phyloP scores from a whole-genome alignment of 2,329 filamentous ascomycete species.

The Penicillium sp. region DNA sequence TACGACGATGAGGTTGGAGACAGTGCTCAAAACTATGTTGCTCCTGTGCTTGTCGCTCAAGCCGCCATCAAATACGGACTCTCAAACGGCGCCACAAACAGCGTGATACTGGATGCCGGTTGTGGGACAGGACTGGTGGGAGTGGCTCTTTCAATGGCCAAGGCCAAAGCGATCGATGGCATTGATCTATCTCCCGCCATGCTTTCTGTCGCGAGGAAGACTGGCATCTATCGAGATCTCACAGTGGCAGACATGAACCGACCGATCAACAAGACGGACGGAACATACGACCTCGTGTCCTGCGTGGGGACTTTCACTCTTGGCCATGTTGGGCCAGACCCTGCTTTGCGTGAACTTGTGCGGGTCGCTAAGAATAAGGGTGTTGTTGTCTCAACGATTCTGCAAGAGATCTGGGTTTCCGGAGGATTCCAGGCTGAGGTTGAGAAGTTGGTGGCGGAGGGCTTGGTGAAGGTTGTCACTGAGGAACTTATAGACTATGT shows the following conservation, averaged over 20 bases:
- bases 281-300: conserved; percentile 52
- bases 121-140: conserved; percentile 58
- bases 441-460: conserved; percentile 37
- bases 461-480: conserved; percentile 36
- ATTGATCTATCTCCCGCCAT: conserved; percentile 55
- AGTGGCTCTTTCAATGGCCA: conserved; percentile 46
- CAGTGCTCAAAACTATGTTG: conserved; percentile 42
- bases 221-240: conserved; percentile 50
- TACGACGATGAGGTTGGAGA: conserved; percentile 46
- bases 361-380: conserved; percentile 51
- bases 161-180: conserved; percentile 52
- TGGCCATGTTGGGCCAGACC: conserved; percentile 54
- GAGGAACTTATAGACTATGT: conserved; percentile 32
- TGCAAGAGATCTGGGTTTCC: conserved; percentile 52
- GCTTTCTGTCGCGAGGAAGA: conserved; percentile 53
- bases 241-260: conserved; percentile 50
- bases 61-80: conserved; percentile 28
- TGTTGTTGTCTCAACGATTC: conserved; percentile 53
- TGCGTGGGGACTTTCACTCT: conserved; percentile 59
- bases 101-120: conserved; percentile 54
- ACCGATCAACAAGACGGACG: conserved; percentile 41
- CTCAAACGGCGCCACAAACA: conserved; percentile 18
- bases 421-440: conserved; percentile 52
- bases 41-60: conserved; percentile 42
- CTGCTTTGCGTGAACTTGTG: conserved; percentile 52